Base-by-base conservation (phyloP, 1,139 yeast species). In the Pichia sp. region DNA sequence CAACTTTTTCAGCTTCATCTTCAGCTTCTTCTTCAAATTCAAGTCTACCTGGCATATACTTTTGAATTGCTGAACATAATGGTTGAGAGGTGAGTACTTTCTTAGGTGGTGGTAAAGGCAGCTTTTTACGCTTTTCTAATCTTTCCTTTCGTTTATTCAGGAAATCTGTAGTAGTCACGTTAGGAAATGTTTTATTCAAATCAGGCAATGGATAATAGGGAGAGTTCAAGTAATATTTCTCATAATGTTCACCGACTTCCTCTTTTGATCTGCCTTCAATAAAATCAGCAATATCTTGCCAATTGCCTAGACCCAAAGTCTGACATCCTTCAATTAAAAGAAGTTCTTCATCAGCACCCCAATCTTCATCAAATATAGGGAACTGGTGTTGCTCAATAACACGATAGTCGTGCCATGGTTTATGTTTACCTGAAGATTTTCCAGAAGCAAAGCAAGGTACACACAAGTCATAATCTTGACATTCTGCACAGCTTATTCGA, bases 331-430 rank as follows among this genome's bases (percentile, higher is more conserved):
- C 95, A 18, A 93, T 74, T 46, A 91, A 68, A 37, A 86, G 67
- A 46, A 89, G 60, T 60, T 91, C 99, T 61, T 91, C 99, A 62
- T 91, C 98, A 0, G 98, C 98, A 25, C 98, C 98, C 99, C 99
- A 91, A 38, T 83, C 91, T 43, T 74, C 75, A 41, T 79, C 84
- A 52, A 91, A 82, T 19, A 93, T 84, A 0, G 99, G 98, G 57
- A 86, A 91, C 5, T 95, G 84, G 57, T 89, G 91, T 53, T 93
- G 96, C 61, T 91, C 98, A 33, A 91, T 82, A 21, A 91, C 84
- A 56, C 79, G 74, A 61, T 91, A 91, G 59, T 85, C 94, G 60
- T 91, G 99, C 75, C 80, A 85, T 22, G 98, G 97, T 61, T 86
- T 79, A 64, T 91, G 99, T 50, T 77, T 81, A 1, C 88, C 93